phyloP scores from a whole-genome alignment of 352 stramenopile genomes.

The Phytophthora melonis region DNA sequence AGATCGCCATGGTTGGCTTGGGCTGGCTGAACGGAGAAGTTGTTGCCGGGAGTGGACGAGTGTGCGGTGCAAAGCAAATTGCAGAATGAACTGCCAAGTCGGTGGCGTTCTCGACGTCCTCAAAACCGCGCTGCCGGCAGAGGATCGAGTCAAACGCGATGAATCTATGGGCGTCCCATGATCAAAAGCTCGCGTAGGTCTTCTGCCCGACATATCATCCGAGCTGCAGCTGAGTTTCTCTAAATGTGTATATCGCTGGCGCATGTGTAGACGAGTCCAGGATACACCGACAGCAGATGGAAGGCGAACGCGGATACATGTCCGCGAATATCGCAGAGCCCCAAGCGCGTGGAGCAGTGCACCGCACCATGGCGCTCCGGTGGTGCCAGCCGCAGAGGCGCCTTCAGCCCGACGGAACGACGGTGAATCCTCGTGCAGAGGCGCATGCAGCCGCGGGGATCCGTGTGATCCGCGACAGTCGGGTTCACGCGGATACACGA shows the following conservation, averaged over 20 bases:
- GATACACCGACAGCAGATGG: slow-evolving; percentile 33
- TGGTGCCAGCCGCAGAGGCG: slow-evolving; percentile 5
- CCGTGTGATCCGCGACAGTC: slow-evolving; percentile 21
- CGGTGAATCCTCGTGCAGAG: slow-evolving; percentile 14
- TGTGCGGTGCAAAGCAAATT: slow-evolving; percentile 33
- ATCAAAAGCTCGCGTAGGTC: not conserved
- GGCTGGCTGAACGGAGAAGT: not conserved
- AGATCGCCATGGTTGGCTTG: slow-evolving; percentile 22
- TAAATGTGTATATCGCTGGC: slow-evolving; percentile 30
- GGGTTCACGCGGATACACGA: slow-evolving; percentile 34
- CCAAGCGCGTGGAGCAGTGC: not conserved
- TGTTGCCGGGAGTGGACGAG: not conserved
- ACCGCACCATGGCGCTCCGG: not conserved
- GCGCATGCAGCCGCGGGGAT: slow-evolving; percentile 14
- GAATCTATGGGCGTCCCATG: slow-evolving; percentile 3
- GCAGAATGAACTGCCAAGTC: slow-evolving; percentile 29
- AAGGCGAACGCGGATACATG: slow-evolving; percentile 22
- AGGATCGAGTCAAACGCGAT: slow-evolving; percentile 15
- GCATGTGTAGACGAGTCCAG: slow-evolving; percentile 25
- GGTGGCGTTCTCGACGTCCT: not conserved
- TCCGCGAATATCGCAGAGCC: slow-evolving; percentile 10
- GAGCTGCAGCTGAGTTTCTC: slow-evolving; percentile 9
- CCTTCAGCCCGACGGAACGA: slow-evolving; percentile 15
- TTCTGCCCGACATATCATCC: slow-evolving; percentile 15
- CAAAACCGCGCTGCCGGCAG: slow-evolving; percentile 14